Evolutionary conservation across 2,329 filamentous ascomycete species (phyloP).

Genomic region (Macrophomina tecta): DNA sequence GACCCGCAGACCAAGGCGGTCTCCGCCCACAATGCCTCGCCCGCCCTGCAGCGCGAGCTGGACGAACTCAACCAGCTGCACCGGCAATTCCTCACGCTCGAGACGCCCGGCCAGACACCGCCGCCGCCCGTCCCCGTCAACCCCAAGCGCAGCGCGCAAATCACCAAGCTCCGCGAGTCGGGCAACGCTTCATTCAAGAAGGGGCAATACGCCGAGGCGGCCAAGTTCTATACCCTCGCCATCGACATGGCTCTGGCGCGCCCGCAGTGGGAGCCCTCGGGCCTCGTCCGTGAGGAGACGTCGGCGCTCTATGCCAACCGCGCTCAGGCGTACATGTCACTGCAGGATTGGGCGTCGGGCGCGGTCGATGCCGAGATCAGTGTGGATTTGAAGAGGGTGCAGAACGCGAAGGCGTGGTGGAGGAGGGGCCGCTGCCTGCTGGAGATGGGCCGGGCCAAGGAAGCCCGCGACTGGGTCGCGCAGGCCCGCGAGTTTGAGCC

Average conservation of each 20-base stretch:
- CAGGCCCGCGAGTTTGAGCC: constrained; percentile 84
- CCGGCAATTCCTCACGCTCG: constrained; percentile 71
- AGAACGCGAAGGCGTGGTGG: constrained; percentile 96
- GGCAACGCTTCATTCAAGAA: constrained; percentile 86
- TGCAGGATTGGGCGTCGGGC: constrained; percentile 82
- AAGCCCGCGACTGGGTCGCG: constrained; percentile 80
- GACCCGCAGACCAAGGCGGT: constrained; percentile 84
- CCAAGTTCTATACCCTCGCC: constrained; percentile 82
- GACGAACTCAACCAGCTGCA: constrained; percentile 79
- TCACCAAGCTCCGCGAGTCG: constrained; percentile 87
- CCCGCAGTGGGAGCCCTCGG: constrained; percentile 86
- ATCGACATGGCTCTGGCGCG: constrained; percentile 85
- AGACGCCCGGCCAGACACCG: constrained; percentile 69
- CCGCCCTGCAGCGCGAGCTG: constrained; percentile 57
- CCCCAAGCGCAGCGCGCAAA: constrained; percentile 85
- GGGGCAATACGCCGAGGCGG: constrained; percentile 73
- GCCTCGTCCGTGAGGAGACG: constrained; percentile 84
- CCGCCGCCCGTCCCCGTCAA: constrained; percentile 90
- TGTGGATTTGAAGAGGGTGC: constrained; percentile 83
- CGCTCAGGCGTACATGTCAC: constrained; percentile 86
- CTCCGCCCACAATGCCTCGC: constrained; percentile 50
- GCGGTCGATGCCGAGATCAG: constrained; percentile 87
- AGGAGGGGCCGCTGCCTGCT: constrained; percentile 80
- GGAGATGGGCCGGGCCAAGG: constrained; percentile 88
- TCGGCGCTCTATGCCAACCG: constrained; percentile 81